phyloP scores from a whole-genome alignment of 2,329 filamentous ascomycete species.

The Clonostachys solani region DNA sequence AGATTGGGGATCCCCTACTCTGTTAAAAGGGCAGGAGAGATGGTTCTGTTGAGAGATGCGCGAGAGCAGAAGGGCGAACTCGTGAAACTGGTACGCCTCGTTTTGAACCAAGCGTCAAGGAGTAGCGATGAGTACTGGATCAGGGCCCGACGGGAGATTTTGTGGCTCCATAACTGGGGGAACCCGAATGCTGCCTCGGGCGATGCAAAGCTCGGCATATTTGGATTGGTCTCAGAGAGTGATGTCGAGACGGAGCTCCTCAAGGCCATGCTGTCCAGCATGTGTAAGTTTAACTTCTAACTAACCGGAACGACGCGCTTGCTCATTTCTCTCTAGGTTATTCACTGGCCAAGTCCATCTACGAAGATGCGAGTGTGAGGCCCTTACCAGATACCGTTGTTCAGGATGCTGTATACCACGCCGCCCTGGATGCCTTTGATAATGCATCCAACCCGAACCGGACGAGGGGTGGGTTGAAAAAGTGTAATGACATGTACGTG shows the following conservation, averaged over 20 bases:
- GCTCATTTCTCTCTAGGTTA: slow-evolving; percentile 41
- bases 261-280: slow-evolving; percentile 59
- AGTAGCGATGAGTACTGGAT: slow-evolving; percentile 63
- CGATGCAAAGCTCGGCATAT: slow-evolving; percentile 53
- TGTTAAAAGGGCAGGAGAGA: slow-evolving; percentile 52
- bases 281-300: slow-evolving; percentile 40
- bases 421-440: slow-evolving; percentile 70
- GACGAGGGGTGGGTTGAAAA: slow-evolving; percentile 71
- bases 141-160: slow-evolving; percentile 55
- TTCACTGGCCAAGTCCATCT: slow-evolving; percentile 57
- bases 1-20: slow-evolving; percentile 44
- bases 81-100: slow-evolving; percentile 50
- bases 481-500: slow-evolving; percentile 68
- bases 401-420: slow-evolving; percentile 55
- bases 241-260: slow-evolving; percentile 69
- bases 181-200: slow-evolving; percentile 19
- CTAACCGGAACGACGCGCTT: slow-evolving; percentile 2
- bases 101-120: slow-evolving; percentile 44
- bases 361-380: slow-evolving; percentile 44
- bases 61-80: slow-evolving; percentile 61
- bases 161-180: slow-evolving; percentile 75
- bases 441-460: slow-evolving; percentile 79
- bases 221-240: slow-evolving; percentile 55
- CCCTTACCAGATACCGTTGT: slow-evolving; percentile 47
- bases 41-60: slow-evolving; percentile 59